Evolutionary conservation across 441 rosid genomes (phyloP).

Genomic region (Isatis lusitanica): DNA sequence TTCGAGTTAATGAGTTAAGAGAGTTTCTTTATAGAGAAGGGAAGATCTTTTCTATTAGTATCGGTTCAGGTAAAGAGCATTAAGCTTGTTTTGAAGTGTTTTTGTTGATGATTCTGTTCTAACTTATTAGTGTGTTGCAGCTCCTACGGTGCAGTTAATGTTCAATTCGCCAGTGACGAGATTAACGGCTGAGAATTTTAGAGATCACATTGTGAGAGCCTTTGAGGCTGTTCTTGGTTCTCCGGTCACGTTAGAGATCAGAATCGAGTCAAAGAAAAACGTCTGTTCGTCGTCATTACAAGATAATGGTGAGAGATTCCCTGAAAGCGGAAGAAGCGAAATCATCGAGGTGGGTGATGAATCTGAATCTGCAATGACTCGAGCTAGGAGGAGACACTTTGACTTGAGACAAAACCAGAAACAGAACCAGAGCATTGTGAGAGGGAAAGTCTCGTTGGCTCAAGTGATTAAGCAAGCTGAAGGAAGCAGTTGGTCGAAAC

Average conservation of each 20-base stretch:
- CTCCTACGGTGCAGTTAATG: slow-evolving; percentile 76
- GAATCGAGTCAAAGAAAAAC: slow-evolving; percentile 52
- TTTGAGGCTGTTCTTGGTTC: slow-evolving; percentile 82
- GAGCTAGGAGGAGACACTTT: slow-evolving; percentile 51
- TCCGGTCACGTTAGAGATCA: slow-evolving; percentile 70
- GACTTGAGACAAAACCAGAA: slow-evolving; percentile 42
- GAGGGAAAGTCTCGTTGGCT: slow-evolving; percentile 86
- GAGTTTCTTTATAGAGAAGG: slow-evolving; percentile 83
- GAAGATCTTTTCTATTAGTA: slow-evolving; percentile 69
- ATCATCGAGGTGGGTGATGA: slow-evolving; percentile 61
- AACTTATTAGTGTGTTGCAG: slow-evolving; percentile 43
- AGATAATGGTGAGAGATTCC: slow-evolving; percentile 20
- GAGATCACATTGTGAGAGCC: slow-evolving; percentile 66
- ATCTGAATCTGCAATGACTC: slow-evolving; percentile 42
- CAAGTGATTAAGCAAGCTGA: slow-evolving; percentile 89
- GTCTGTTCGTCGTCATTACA: slow-evolving; percentile 34
- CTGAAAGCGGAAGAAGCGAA: slow-evolving; percentile 50
- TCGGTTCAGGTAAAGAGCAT: slow-evolving; percentile 63
- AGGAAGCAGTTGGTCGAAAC: slow-evolving; percentile 81
- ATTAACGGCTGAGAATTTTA: slow-evolving; percentile 69
- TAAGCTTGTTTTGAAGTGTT: not conserved
- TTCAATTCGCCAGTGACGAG: slow-evolving; percentile 64
- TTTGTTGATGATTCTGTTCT: not conserved
- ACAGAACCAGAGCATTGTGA: slow-evolving; percentile 65
- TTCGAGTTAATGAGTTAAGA: slow-evolving; percentile 48